Evolutionary conservation across 1,284 basidiomycete genomes (phyloP).

Genomic region (Melampsora larici-populina): DNA sequence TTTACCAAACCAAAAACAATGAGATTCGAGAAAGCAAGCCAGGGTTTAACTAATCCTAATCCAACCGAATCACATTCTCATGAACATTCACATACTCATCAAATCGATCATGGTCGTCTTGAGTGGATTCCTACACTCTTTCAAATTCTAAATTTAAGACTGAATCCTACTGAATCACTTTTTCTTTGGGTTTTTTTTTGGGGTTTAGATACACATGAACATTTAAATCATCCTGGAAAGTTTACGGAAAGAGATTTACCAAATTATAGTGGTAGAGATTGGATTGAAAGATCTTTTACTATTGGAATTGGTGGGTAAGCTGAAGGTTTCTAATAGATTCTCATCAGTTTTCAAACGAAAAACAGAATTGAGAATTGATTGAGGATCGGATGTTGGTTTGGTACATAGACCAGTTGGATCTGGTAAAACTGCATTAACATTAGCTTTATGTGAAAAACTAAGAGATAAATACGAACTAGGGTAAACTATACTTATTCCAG

Average conservation of each 20-base stretch:
- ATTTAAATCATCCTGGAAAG: slow-evolving; percentile 63
- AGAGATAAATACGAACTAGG: slow-evolving; percentile 83
- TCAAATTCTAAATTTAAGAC: not conserved
- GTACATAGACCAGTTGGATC: slow-evolving; percentile 70
- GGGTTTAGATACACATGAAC: slow-evolving; percentile 44
- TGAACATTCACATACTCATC: slow-evolving; percentile 2
- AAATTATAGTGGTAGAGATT: slow-evolving; percentile 77
- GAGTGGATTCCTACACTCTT: not conserved
- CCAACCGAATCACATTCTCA: too few species aligned
- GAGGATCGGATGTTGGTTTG: not conserved
- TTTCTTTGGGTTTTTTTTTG: not conserved
- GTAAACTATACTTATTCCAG: too few species aligned
- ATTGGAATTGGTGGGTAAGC: slow-evolving; percentile 93
- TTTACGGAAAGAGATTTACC: slow-evolving; percentile 89
- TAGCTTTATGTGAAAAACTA: slow-evolving; percentile 82
- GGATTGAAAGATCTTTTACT: slow-evolving; percentile 89
- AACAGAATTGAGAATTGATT: not conserved
- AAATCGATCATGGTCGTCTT: slow-evolving; percentile 36
- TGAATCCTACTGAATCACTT: not conserved
- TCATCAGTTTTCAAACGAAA: too few species aligned
- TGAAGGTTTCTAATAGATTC: too few species aligned
- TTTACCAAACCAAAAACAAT: too few species aligned
- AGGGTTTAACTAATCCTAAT: too few species aligned
- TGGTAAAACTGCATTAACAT: slow-evolving; percentile 90
- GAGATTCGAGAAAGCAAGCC: too few species aligned